Evolutionary conservation across 805 yeast species (phyloP), one percentile per base, ranked within the genome.

Genomic region (Yamadazyma sp.): DNA sequence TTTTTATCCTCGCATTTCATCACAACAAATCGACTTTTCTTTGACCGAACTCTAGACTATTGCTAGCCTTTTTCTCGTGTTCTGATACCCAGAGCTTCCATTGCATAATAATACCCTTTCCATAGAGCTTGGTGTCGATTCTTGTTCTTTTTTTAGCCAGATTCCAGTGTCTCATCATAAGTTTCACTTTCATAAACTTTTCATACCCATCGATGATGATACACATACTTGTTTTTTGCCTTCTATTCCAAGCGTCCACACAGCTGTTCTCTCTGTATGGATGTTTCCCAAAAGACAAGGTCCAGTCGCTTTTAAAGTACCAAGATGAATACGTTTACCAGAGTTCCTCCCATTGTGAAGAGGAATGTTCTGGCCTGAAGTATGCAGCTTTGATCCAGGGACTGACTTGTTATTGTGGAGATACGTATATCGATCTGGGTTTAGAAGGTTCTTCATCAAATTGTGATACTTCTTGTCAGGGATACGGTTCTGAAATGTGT

Each of bases 271-370:
- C 48, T 1, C 42, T 44, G 33, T 32, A 44, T 6, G 64, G 64
- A 11, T 59, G 64, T 44, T 59, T 38, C 41, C 37, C 46, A 21
- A 28, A 50, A 50, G 46, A 68, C 18, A 34, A 55, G n/a, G 47
- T 73, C 3, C 60, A 30, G 28, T 42, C 53, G 2, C 34, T 34
- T 55, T 74, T 65, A 48, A 34, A 54, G n/a, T 54, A 50, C 38
- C 55, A 64, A 43, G 85, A 82, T 20, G 50, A 68, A 3, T 75
- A 74, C 55, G 61, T 57, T 1, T 82, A 63, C 54, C 90, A 84
- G 60, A 71, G 88, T 6, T 72, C 78, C 12, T 64, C 73, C 6
- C 63, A 75, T 52, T 83, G 93, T 57, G 63, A 68, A 41, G 46
- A 51, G 6, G 63, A 67, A 44, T 82, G 96, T 60, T 38, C 53